A percentile compares a stretch with the other conserved stretches of the same genome.
Conservation (phyloP, 768 basidiomycete genomes). For the Leccinellum luteum region DNA sequence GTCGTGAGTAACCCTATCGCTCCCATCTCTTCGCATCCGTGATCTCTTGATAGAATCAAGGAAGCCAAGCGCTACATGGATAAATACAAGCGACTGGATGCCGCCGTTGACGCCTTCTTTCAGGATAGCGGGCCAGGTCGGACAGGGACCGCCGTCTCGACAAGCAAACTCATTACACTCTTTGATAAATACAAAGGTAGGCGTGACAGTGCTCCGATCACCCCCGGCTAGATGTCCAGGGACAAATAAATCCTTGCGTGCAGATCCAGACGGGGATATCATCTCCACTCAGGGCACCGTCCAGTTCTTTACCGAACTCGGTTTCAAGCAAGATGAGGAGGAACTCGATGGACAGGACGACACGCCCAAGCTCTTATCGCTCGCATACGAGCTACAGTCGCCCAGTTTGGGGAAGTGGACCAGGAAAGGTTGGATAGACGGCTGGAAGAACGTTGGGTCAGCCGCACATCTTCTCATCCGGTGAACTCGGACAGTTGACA, state of each 20-base stretch:
- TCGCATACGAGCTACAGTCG: conserved; percentile 81
- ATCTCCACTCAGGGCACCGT: conserved; percentile 82
- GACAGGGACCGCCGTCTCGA: conserved; percentile 36
- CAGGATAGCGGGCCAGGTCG: conserved; percentile 37
- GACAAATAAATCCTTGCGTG: neutral
- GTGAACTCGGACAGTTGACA: conserved; percentile 3
- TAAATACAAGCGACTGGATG: conserved; percentile 65
- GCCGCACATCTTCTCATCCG: conserved; percentile 22
- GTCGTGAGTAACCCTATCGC: conserved; percentile 48
- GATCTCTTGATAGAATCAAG: conserved; percentile 29
- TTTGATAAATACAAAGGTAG: conserved; percentile 73
- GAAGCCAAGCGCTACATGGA: conserved; percentile 72
- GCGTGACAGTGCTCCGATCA: conserved; percentile 2
- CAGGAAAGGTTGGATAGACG: conserved; percentile 70
- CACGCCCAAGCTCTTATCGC: conserved; percentile 67
- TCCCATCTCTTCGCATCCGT: neutral
- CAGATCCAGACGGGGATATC: conserved; percentile 58
- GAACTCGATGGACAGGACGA: conserved; percentile 74
- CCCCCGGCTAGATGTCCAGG: neutral
- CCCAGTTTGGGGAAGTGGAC: conserved; percentile 72
- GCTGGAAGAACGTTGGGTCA: conserved; percentile 74
- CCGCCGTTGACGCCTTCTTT: conserved; percentile 73
- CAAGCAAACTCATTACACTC: conserved; percentile 51
- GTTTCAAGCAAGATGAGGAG: conserved; percentile 33
- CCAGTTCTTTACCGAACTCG: conserved; percentile 49